A percentile compares a stretch with the other conserved stretches of the same genome.
Conservation (phyloP, 2,329 filamentous ascomycete species). For the Ophiocordyceps camponoti-leonardi region DNA sequence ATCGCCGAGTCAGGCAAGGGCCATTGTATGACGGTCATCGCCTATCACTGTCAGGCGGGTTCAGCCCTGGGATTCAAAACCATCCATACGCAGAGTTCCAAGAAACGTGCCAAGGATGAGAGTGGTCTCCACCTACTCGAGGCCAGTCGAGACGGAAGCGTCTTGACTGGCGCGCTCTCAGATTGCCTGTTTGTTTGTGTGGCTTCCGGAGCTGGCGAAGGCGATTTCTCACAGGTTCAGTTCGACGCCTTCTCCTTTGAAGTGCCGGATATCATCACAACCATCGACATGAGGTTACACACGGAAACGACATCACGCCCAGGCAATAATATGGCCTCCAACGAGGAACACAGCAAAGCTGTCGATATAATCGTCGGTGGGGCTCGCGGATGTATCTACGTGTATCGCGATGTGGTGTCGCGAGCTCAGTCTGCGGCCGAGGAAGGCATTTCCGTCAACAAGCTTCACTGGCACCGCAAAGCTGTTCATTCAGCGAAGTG, state of each 20-base stretch:
- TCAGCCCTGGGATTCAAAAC: conserved; percentile 13
- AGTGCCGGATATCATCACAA: conserved; percentile 45
- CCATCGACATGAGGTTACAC: conserved; percentile 42
- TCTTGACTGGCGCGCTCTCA: conserved; percentile 28
- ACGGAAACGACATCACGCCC: conserved; percentile 3
- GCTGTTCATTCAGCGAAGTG: conserved; percentile 75
- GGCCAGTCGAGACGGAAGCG: conserved; percentile 33
- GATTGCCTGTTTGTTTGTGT: conserved; percentile 19
- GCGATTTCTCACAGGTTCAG: conserved; percentile 12
- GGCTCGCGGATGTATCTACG: conserved; percentile 55
- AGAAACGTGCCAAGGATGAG: conserved; percentile 11
- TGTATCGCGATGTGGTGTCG: conserved; percentile 61
- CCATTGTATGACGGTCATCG: conserved; percentile 20
- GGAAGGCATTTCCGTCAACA: conserved; percentile 39
- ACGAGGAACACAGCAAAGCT: conserved; percentile 11
- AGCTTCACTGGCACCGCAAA: conserved; percentile 81
- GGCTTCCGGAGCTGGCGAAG: conserved; percentile 7
- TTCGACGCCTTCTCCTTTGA: conserved; percentile 44
- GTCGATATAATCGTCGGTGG: conserved; percentile 70
- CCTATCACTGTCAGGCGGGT: conserved; percentile 21
- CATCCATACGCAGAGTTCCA: conserved; percentile 16
- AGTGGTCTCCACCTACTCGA: conserved; percentile 24
- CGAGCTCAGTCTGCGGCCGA: conserved; percentile 33
- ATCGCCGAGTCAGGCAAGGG: conserved; percentile 25
- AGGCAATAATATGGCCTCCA: conserved; percentile 5